Evolutionary conservation across 164 flowering plant genomes (phyloP), one percentile per base, ranked within the genome.

Genomic region (Amborella trichopoda): DNA sequence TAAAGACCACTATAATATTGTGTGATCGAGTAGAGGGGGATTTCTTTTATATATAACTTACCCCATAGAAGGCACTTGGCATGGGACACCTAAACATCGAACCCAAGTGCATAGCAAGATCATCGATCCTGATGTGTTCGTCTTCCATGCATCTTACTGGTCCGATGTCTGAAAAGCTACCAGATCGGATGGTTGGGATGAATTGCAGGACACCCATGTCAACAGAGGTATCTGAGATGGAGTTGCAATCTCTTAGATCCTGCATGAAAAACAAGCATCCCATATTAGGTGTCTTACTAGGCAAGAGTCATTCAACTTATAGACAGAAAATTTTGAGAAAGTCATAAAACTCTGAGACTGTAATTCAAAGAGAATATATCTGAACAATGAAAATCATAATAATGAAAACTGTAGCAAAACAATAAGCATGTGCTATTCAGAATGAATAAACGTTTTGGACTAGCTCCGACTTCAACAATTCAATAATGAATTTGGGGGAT

Each of bases 51-150:
- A n/a, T n/a, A 17, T 2, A 33, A 13, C 37, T n/a, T 69, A 83
- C 89, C 83, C 91, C 95, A 60, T 77, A 82, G 43, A 85, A 82
- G 1, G 91, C 81, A 63, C 77, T 66, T 0, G 85, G 83, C 3
- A 53, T 52, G 1, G 83, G 62, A 48, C 74, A 75, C 13, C 49
- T 55, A 28, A 72, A 65, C 37, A 50, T 53, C 23, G 78, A 56
- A 5, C 84, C 82, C 40, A 82, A 46, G 16, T 72, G 71, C 5
- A 61, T 48, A 24, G 83, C 68, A 14, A 88, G 63, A 65, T 84
- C 81, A 65, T 88, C 94, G 36, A 88, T 75, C 27, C 67, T 47
- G 36, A 83, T 73, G 66, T 88, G 94, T 39, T 83, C 80, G 63
- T 88, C 96, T 36, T 88, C 96, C 79, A 78, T 88, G 25, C 63